Base-by-base conservation (phyloP, 371 early-diverging fungal genomes). In the Parasitella parasitica region DNA sequence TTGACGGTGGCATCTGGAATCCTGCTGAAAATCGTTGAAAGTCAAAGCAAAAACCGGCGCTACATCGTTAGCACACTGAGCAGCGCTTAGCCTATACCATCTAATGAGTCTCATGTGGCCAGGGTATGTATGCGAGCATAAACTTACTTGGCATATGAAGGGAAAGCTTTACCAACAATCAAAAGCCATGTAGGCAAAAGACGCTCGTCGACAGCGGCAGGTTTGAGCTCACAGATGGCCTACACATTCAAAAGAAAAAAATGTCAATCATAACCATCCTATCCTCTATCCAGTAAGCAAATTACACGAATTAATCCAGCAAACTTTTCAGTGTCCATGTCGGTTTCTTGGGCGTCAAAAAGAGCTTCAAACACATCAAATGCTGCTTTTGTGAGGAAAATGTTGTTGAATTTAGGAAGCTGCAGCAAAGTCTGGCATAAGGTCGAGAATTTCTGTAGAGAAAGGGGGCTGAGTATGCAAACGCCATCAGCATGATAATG, bases 171-270 rank as follows among this genome's bases (percentile, higher is more conserved):
- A 30, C 84, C 79, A 16, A 95, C 82, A 48, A 95, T 86, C 57
- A 86, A 78, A 48, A 96, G 72, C 97, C 97, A 97, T n/a, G 92
- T 72, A 20, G 91, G 92, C 64, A 88, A 82, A 52, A 94, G 79
- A 34, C 86, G 78, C 11, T 84, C 86, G 69, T 97, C 97, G 61
- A 92, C 89, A 50, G 84, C 81, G 64, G 91, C 90, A 36, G 97
- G 97, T 63, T 91, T 91, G 53, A 94, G 79, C 36, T 91, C 87
- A 8, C 91, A 72, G 20, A 95, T 80, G 12, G 89, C 84, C 66
- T 83, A 76, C 54, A 76, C 54, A 82, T 59, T 72, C n/a, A 60
- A 65, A 41, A 16, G 38, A 50, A 26, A 15, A 27, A 6, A 7
- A 35, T 32, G 57, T 57, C 18, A 54, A 22, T 52, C 30, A 24